Percentiles rank a stretch among this genome's conserved stretches.
These are phyloP conservation scores for Calonectria henricotiae DNA, from an alignment of 2,329 filamentous ascomycete species.

Conservation along the genomic window DNA sequence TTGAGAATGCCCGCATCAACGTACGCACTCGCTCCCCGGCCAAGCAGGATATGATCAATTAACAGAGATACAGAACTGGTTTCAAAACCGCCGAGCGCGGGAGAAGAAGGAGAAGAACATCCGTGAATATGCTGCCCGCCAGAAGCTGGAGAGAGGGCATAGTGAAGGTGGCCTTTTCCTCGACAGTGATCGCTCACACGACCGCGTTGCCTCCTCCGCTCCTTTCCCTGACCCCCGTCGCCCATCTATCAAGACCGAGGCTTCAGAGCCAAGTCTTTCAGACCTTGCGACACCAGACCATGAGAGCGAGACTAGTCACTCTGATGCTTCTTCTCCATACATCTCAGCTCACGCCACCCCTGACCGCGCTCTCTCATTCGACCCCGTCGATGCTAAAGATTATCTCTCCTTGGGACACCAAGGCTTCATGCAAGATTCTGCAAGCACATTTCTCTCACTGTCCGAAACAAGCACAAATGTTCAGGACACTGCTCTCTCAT, in stretches of 20 bases:
- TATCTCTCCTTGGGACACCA: constrained; percentile 28
- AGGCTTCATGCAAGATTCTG: constrained; percentile 19
- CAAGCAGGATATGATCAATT: constrained; percentile 43
- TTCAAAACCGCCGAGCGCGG: constrained; percentile 77
- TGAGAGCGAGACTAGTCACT: constrained; percentile 53
- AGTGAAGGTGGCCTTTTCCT: constrained; percentile 50
- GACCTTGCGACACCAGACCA: constrained; percentile 47
- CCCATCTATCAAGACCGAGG: constrained; percentile 34
- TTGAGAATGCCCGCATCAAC: constrained; percentile 77
- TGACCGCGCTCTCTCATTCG: constrained; percentile 41
- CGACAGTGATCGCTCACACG: constrained; percentile 54
- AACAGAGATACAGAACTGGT: constrained; percentile 74
- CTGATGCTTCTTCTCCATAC: constrained; percentile 50
- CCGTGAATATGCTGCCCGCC: constrained; percentile 60
- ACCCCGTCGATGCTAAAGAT: constrained; percentile 27
- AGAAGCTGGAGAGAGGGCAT: constrained; percentile 58
- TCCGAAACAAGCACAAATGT: constrained; percentile 28
- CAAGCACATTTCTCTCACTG: constrained; percentile 36
- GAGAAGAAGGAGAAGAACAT: constrained; percentile 76
- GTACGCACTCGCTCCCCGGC: constrained; percentile 58
- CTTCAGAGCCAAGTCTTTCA: constrained; percentile 28
- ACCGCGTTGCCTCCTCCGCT: constrained; percentile 62
- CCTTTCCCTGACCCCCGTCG: constrained; percentile 57
- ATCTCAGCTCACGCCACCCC: constrained; percentile 45
- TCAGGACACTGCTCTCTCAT: constrained; percentile 4